Evolutionary conservation across 257 asterid species (phyloP).

Genomic region (Handroanthus guayacan): DNA sequence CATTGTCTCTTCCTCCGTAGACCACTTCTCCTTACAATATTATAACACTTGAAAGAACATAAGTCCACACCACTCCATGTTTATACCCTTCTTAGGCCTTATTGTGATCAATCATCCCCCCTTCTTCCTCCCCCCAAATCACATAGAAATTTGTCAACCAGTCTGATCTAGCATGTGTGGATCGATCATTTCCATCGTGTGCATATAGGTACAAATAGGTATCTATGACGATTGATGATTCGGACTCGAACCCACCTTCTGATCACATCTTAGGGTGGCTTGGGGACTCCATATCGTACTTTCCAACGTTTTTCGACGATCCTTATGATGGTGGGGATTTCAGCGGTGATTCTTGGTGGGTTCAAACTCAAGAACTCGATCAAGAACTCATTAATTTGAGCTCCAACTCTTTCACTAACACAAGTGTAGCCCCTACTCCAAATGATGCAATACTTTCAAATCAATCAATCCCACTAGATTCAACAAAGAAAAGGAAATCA

Average conservation of each 20-base stretch:
- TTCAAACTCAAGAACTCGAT: constrained; percentile 43
- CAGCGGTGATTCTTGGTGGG: constrained; percentile 65
- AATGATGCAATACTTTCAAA: constrained; percentile 39
- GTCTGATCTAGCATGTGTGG: no score
- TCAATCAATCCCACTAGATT: constrained; percentile 43
- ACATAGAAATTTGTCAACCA: no score
- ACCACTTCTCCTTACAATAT: constrained; percentile 39
- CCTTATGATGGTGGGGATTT: constrained; percentile 62
- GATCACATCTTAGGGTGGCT: constrained; percentile 68
- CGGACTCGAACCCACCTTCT: constrained; percentile 54
- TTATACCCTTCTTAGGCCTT: constrained; percentile 34
- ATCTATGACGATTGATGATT: constrained; percentile 60
- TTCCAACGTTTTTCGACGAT: constrained; percentile 66
- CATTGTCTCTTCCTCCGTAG: constrained; percentile 55
- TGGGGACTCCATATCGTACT: constrained; percentile 58
- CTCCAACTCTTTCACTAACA: constrained; percentile 46
- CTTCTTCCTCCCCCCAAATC: not conserved
- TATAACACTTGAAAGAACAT: constrained; percentile 35
- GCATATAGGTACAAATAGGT: no score
- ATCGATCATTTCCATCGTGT: no score
- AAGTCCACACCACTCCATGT: constrained; percentile 36
- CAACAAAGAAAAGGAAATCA: constrained; percentile 64
- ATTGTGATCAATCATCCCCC: constrained; percentile 34
- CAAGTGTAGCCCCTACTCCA: constrained; percentile 38
- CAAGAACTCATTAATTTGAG: constrained; percentile 49